phyloP scores from a whole-genome alignment of 148 eudicot species.

The Cornus controversa region DNA sequence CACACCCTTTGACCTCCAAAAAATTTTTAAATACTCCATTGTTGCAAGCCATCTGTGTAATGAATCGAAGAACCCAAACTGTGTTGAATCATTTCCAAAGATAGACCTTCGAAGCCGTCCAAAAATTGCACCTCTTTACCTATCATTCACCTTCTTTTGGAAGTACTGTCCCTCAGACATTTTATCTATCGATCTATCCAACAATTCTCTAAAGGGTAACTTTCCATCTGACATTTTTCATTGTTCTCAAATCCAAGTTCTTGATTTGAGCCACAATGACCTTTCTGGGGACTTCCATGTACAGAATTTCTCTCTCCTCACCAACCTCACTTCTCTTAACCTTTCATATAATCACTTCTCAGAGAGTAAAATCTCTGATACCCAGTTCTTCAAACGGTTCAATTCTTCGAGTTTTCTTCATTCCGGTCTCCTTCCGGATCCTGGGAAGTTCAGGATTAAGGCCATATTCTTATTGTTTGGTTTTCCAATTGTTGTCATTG shows the following conservation, averaged over 20 bases:
- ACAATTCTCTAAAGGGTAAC: conserved; percentile 28
- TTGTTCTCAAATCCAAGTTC: conserved; percentile 32
- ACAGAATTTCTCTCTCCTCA: conserved; percentile 20
- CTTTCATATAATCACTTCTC: conserved; percentile 36
- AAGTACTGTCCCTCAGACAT: conserved; percentile 35
- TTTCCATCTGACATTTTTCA: conserved; percentile 30
- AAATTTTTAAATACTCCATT: conserved; percentile 34
- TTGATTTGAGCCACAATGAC: conserved; percentile 35
- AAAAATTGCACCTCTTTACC: conserved; percentile 28
- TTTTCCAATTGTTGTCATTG: conserved; percentile 16
- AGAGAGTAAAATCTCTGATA: conserved; percentile 22
- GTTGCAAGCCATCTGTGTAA: conserved; percentile 39
- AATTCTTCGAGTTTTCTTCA: conserved; percentile 34
- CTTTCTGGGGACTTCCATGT: conserved; percentile 37
- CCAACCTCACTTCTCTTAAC: conserved; percentile 26
- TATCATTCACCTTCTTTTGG: conserved; percentile 43
- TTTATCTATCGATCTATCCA: conserved; percentile 29
- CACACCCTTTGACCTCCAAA: conserved; percentile 21
- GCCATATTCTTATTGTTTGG: conserved; percentile 16
- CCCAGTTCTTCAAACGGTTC: conserved; percentile 28
- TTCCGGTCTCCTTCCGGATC: conserved; percentile 27
- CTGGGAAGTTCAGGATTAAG: conserved; percentile 25
- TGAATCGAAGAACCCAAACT: conserved; percentile 30
- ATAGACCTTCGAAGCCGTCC: conserved; percentile 31
- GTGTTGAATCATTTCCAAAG: conserved; percentile 25